Percentiles rank a stretch among this genome's conserved stretches.
Conservation (phyloP, 805 yeast genomes). For the Phaffomyces thermotolerans region DNA sequence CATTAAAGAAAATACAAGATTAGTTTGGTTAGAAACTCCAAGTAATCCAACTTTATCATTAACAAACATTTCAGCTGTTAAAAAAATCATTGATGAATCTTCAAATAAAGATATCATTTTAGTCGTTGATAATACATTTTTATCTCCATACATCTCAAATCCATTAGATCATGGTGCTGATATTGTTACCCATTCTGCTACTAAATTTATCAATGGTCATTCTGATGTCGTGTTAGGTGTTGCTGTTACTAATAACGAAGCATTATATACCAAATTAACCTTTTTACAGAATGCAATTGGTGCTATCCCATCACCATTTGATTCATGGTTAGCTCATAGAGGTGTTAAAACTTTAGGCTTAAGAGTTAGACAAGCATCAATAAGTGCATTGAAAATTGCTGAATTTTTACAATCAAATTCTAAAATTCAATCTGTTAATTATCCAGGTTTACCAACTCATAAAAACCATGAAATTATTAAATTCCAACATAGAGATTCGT, state of each 20-base stretch:
- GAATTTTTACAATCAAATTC: slow-evolving; percentile 47
- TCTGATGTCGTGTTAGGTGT: slow-evolving; percentile 88
- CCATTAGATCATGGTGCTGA: slow-evolving; percentile 82
- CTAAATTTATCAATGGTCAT: slow-evolving; percentile 89
- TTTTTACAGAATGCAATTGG: slow-evolving; percentile 86
- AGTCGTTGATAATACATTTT: slow-evolving; percentile 84
- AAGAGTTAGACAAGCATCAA: slow-evolving; percentile 64
- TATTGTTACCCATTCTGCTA: slow-evolving; percentile 80
- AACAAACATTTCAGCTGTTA: slow-evolving; percentile 65
- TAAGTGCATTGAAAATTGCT: slow-evolving; percentile 62
- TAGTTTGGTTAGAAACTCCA: slow-evolving; percentile 87
- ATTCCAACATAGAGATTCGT: slow-evolving; percentile 73
- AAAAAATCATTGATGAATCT: slow-evolving; percentile 42
- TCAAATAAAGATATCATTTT: slow-evolving; percentile 48
- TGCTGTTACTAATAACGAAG: slow-evolving; percentile 59
- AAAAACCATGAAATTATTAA: slow-evolving; percentile 54
- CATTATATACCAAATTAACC: slow-evolving; percentile 53
- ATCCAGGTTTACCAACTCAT: slow-evolving; percentile 74
- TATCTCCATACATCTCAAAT: slow-evolving; percentile 81
- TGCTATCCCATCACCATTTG: slow-evolving; percentile 85
- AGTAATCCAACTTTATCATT: slow-evolving; percentile 80
- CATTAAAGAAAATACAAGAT: slow-evolving; percentile 54
- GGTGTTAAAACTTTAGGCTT: slow-evolving; percentile 83
- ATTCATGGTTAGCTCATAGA: slow-evolving; percentile 88
- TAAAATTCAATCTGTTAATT: slow-evolving; percentile 60